Conservation (phyloP, 768 basidiomycete genomes). For the Trametes gibbosa region DNA sequence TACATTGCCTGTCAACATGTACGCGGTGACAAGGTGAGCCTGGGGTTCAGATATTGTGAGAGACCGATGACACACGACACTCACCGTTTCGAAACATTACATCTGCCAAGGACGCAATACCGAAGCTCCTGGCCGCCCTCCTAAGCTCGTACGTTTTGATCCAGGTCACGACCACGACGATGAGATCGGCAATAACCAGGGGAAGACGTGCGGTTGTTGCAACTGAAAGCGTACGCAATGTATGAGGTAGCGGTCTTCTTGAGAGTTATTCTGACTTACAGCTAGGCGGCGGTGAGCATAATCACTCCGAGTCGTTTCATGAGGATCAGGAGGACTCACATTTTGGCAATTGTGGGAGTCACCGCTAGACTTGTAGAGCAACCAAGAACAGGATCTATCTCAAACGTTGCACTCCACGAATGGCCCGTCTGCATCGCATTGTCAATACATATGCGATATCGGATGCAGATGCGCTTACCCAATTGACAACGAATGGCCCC, state of each 20-base stretch:
- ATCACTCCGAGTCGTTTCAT: background rate
- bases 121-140: background rate
- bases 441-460: background rate
- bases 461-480: background rate
- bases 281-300: background rate
- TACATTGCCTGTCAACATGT: background rate
- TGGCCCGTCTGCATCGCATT: background rate
- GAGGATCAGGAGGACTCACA: background rate
- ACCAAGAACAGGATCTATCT: background rate
- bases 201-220: background rate
- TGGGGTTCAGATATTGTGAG: background rate
- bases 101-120: background rate
- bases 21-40: background rate
- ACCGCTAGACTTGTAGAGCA: background rate
- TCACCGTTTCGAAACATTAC: background rate
- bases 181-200: constrained; percentile 1
- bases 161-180: constrained; percentile 10
- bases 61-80: background rate
- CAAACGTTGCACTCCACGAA: background rate
- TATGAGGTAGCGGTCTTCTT: background rate
- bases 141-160: background rate
- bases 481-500: background rate
- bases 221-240: background rate
- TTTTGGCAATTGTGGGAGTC: background rate
- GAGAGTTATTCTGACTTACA: background rate